phyloP scores from a whole-genome alignment of 208 protist genomes.

The Porcisia hertigi region DNA sequence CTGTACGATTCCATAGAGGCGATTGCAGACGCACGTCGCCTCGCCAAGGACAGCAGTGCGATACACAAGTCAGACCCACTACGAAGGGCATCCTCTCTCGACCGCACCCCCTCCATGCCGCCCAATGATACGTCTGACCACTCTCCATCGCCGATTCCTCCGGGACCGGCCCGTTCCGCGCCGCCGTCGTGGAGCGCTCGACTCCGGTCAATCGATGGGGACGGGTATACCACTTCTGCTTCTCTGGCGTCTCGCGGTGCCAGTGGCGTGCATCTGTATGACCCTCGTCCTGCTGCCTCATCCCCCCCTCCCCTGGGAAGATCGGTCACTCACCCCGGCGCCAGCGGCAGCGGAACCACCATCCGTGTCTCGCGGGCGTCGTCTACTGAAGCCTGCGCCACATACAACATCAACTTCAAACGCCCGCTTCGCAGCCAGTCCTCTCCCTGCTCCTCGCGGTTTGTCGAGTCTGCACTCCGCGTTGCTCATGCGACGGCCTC shows the following conservation, averaged over 20 bases:
- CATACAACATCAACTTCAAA: neutral
- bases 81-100: neutral
- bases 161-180: neutral
- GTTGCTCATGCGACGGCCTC: constrained; percentile 9
- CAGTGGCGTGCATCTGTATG: neutral
- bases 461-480: constrained; percentile 23
- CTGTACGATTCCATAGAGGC: constrained; percentile 14
- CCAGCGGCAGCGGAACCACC: neutral
- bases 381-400: neutral
- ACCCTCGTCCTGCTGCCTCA: neutral
- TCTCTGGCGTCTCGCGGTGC: neutral
- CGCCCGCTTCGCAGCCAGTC: neutral
- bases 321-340: constrained; percentile 10
- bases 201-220: neutral
- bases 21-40: neutral
- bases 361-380: constrained; percentile 8
- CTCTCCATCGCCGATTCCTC: constrained; percentile 21
- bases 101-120: neutral
- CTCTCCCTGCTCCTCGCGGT: constrained; percentile 12
- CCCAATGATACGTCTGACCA: neutral
- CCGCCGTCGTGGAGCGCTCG: neutral
- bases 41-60: neutral
- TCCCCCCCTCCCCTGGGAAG: constrained; percentile 1
- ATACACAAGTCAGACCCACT: neutral
- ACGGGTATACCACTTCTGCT: neutral